Base-by-base conservation (phyloP, 371 early-diverging fungal species). In the Haplosporangium sp. region DNA sequence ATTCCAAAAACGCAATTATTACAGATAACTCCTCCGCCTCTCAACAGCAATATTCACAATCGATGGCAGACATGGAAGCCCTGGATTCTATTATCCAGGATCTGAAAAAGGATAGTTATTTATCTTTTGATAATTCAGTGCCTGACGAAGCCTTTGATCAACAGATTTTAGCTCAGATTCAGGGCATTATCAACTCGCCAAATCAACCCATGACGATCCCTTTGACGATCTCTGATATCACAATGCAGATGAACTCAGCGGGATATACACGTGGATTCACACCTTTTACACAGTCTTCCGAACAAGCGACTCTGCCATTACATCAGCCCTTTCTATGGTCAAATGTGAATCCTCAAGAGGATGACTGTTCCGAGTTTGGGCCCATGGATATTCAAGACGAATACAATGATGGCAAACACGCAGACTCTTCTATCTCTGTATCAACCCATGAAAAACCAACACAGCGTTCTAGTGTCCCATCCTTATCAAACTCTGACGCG, bases 401-500 rank as follows among this genome's bases (percentile, higher is more conserved):
- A 5, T 44, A 2, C 44, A 17, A 48, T 48, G 17, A 17, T n/a
- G 15, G 10, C 15, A 11, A 48, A 48, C 15, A 1, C 17, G 17
- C 17, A 1, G 48, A 17, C 13, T 48, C 48, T 10, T 15, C 44
- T 44, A 13, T 5, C 15, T 48, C 48, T 17, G 11, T 5, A 48
- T 48, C 48, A 48, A 48, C 15, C 15, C 17, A 11, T 2, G 48
- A 48, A 15, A 48, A 48, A 15, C 48, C 8, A 47, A 13, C 15
- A 15, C 13, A n/a, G 9, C 61, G 13, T 9, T 44, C 44, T 13
- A 44, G 19, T 39, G 39, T 35, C 38, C 45, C 74, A n/a, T 6
- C 52, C 27, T 19, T 48, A 37, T 47, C 65, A 15, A 57, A 61
- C 38, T 67, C 68, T 44, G 74, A 74, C 5, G 63, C 63, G 6